Evolutionary conservation across 352 stramenopile genomes (phyloP).

Genomic region (Peronospora farinosa): DNA sequence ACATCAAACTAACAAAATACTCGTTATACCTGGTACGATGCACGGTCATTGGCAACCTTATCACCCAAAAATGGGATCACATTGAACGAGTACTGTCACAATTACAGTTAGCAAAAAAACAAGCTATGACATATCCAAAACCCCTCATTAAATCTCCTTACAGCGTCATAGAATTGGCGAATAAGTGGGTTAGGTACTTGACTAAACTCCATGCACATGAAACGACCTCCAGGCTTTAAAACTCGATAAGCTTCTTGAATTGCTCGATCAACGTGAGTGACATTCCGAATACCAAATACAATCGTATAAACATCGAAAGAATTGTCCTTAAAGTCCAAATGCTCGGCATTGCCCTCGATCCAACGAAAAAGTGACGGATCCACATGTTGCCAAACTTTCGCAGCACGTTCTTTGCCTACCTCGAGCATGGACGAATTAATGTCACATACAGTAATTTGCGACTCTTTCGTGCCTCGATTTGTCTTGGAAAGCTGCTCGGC

Average conservation of each 20-base stretch:
- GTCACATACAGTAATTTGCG: constrained; percentile 94
- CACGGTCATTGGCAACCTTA: constrained; percentile 92
- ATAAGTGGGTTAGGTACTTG: constrained; percentile 92
- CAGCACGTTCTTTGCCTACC: constrained; percentile 88
- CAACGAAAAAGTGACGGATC: constrained; percentile 73
- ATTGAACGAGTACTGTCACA: constrained; percentile 94
- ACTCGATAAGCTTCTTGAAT: constrained; percentile 93
- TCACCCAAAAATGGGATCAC: constrained; percentile 94
- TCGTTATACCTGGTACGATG: constrained; percentile 90
- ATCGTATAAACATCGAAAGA: constrained; percentile 99
- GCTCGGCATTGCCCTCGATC: constrained; percentile 94
- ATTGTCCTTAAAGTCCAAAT: constrained; percentile 91
- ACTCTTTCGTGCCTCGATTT: constrained; percentile 28
- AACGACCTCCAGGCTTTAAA: constrained; percentile 93
- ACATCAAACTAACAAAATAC: not conserved
- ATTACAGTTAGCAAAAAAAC: not conserved
- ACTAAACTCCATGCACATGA: constrained; percentile 98
- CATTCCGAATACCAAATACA: constrained; percentile 98
- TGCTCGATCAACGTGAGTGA: constrained; percentile 95
- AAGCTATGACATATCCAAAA: constrained; percentile 1
- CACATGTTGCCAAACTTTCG: constrained; percentile 57
- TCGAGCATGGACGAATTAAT: constrained; percentile 99
- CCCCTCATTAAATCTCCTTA: constrained; percentile 21
- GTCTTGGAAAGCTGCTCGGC: constrained; percentile 59
- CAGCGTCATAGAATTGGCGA: constrained; percentile 90